These are phyloP conservation scores for Boletus sp. DNA, from an alignment of 768 basidiomycete species.

Conservation along the genomic window DNA sequence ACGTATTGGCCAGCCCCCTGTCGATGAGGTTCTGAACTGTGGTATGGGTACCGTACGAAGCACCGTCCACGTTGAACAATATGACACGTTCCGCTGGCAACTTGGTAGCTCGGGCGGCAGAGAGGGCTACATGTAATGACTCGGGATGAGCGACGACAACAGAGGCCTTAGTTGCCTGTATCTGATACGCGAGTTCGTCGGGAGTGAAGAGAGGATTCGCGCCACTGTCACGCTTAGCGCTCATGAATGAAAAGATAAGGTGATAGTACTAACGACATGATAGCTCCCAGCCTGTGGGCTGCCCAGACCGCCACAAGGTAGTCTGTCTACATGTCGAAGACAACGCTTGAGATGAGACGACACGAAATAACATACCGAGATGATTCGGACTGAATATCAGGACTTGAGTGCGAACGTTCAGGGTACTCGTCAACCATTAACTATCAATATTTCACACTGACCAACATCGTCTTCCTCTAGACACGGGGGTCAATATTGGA, in stretches of 20 bases:
- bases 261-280: slow-evolving; percentile 52
- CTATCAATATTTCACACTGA: slow-evolving; percentile 18
- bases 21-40: slow-evolving; percentile 49
- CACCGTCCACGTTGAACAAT: slow-evolving; percentile 33
- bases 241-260: not conserved
- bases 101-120: slow-evolving; percentile 43
- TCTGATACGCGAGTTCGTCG: slow-evolving; percentile 59
- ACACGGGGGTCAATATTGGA: slow-evolving; percentile 1
- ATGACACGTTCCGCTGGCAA: slow-evolving; percentile 46
- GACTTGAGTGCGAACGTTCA: slow-evolving; percentile 39
- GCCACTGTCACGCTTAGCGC: slow-evolving; percentile 38
- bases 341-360: not conserved
- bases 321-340: slow-evolving; percentile 34
- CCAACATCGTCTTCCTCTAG: slow-evolving; percentile 41
- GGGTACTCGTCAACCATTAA: not conserved
- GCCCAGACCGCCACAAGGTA: slow-evolving; percentile 58
- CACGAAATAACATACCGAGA: slow-evolving; percentile 42
- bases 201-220: slow-evolving; percentile 60
- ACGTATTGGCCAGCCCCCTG: slow-evolving; percentile 41
- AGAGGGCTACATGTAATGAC: slow-evolving; percentile 40
- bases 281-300: slow-evolving; percentile 52
- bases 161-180: slow-evolving; percentile 45
- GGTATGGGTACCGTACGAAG: slow-evolving; percentile 14
- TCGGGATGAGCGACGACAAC: slow-evolving; percentile 50
- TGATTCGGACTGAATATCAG: slow-evolving; percentile 68